phyloP scores from a whole-genome alignment of 1,284 basidiomycete species.

The Rhodotorula glutinis region DNA sequence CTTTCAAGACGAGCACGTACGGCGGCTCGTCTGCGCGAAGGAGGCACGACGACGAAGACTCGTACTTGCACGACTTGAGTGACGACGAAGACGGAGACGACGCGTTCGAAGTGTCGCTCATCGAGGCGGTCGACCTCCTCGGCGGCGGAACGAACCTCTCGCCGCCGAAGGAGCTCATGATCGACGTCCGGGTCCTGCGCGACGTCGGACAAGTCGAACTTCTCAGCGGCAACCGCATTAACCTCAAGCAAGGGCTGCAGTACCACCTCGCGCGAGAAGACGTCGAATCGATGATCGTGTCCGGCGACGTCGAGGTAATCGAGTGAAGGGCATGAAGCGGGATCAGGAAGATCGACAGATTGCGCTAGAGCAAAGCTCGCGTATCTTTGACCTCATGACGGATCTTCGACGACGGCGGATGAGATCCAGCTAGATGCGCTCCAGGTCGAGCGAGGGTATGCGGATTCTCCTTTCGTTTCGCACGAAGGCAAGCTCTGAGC shows the following conservation, averaged over 20 bases:
- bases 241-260: constrained; percentile 81
- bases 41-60: not conserved
- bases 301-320: constrained; percentile 72
- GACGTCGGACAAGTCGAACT: constrained; percentile 88
- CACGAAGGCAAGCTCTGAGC: no score
- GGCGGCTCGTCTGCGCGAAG: not conserved
- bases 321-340: constrained; percentile 10
- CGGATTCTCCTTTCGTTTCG: no score
- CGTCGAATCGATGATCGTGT: constrained; percentile 85
- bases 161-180: constrained; percentile 77
- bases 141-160: constrained; percentile 65
- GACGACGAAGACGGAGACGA: constrained; percentile 52
- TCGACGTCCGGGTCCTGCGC: constrained; percentile 69
- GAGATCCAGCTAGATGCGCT: no score
- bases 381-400: no score
- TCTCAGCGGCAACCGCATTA: constrained; percentile 72
- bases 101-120: constrained; percentile 27
- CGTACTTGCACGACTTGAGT: not conserved
- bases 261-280: constrained; percentile 80
- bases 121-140: constrained; percentile 62
- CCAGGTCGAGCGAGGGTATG: no score
- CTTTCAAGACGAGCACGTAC: constrained; percentile 61
- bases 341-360: not conserved
- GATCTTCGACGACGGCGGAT: no score
- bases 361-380: not conserved